These are phyloP conservation scores for Cymodocea nodosa DNA, from an alignment of 116 monocot genomes.

Conservation along the genomic window DNA sequence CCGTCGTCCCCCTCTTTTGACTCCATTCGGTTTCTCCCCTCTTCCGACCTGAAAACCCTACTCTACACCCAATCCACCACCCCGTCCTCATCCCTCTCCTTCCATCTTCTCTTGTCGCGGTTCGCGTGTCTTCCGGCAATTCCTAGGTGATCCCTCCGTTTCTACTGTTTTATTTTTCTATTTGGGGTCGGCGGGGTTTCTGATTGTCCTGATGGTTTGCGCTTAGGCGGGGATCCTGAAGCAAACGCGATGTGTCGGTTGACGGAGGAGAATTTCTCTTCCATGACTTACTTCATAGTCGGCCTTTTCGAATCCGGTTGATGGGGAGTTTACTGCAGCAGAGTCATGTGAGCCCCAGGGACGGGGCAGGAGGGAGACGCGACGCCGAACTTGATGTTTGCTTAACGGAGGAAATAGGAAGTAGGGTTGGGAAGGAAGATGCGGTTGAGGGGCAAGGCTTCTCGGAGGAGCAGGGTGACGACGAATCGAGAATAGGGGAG, in stretches of 20 bases:
- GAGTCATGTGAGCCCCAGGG: slow-evolving; percentile 7
- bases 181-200: neutral
- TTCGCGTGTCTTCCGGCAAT: neutral
- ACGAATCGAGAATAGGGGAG: slow-evolving; percentile 22
- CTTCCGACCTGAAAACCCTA: neutral
- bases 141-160: neutral
- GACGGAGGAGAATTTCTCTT: slow-evolving; percentile 6
- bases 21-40: neutral
- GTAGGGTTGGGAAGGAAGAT: slow-evolving; percentile 14
- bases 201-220: neutral
- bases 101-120: neutral
- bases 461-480: slow-evolving; percentile 43
- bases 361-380: slow-evolving; percentile 10
- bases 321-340: slow-evolving; percentile 39
- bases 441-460: slow-evolving; percentile 27
- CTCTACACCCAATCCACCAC: neutral
- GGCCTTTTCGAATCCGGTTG: slow-evolving; percentile 40
- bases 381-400: slow-evolving; percentile 10
- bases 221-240: neutral
- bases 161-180: too few species aligned
- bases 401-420: slow-evolving; percentile 10
- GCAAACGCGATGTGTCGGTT: slow-evolving; percentile 5
- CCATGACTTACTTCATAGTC: slow-evolving; percentile 12
- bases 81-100: neutral
- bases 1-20: neutral